phyloP scores from a whole-genome alignment of 108 stramenopile genomes.

The Bacterosira constricta region DNA sequence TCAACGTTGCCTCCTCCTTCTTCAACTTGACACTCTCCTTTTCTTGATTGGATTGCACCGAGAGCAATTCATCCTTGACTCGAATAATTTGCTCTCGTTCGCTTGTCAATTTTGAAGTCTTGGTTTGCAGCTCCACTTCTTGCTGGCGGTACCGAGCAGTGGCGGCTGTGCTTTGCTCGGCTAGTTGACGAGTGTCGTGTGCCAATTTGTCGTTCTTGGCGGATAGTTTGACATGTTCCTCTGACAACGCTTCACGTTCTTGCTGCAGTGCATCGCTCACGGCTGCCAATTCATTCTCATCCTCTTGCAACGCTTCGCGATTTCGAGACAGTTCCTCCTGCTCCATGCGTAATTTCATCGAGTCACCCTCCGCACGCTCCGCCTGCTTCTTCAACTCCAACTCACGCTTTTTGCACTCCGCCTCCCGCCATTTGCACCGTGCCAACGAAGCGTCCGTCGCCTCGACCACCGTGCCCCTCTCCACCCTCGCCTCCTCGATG shows the following conservation, averaged over 20 bases:
- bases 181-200: neutral
- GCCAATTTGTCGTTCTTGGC: neutral
- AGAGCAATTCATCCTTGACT: constrained; percentile 24
- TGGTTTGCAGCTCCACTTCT: constrained; percentile 6
- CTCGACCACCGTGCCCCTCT: constrained; percentile 3
- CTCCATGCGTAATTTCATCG: constrained; percentile 11
- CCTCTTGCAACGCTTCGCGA: neutral
- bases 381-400: constrained; percentile 8
- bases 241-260: constrained; percentile 1
- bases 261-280: too few relatives aligned
- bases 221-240: neutral
- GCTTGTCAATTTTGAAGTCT: neutral
- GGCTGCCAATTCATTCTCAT: too few relatives aligned
- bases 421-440: constrained; percentile 11
- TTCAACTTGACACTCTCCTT: constrained; percentile 1
- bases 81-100: constrained; percentile 17
- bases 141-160: neutral
- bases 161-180: neutral
- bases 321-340: constrained; percentile 6
- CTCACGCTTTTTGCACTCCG: constrained; percentile 17
- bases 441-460: neutral
- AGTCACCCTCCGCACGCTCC: constrained; percentile 13
- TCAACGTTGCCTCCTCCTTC: constrained; percentile 19
- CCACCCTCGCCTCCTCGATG: constrained; percentile 16
- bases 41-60: constrained; percentile 25